phyloP scores from a whole-genome alignment of 1,139 yeast genomes.

The Taphrina wiesneri region DNA sequence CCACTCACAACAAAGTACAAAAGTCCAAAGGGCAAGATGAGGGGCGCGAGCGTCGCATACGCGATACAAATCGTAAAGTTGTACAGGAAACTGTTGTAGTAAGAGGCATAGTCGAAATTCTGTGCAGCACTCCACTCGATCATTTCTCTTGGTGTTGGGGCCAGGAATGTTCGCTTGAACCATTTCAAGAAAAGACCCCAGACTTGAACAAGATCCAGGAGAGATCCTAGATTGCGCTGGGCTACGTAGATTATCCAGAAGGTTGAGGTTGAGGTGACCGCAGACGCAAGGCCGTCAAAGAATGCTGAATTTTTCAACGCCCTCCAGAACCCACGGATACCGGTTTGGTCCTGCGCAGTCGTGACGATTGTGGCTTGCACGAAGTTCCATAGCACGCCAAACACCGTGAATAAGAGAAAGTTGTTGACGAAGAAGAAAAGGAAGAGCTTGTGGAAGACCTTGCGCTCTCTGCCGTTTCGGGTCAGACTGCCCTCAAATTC shows the following conservation, averaged over 20 bases:
- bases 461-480: conserved; percentile 47
- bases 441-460: conserved; percentile 48
- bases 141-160: conserved; percentile 48
- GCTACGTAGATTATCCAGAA: conserved; percentile 51
- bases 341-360: conserved; percentile 35
- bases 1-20: conserved; percentile 45
- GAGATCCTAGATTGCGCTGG: conserved; percentile 44
- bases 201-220: conserved; percentile 46
- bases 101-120: conserved; percentile 46
- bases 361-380: conserved; percentile 44
- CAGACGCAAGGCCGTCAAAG: conserved; percentile 24
- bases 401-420: conserved; percentile 42
- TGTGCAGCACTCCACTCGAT: conserved; percentile 48
- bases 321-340: conserved; percentile 40
- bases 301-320: conserved; percentile 33
- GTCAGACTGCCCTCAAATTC: conserved; percentile 49
- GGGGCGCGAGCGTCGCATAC: conserved; percentile 49
- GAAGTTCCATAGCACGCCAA: conserved; percentile 49
- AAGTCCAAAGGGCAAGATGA: conserved; percentile 46
- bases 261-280: conserved; percentile 48
- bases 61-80: conserved; percentile 48
- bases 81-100: conserved; percentile 47
- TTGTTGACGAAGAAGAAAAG: conserved; percentile 46
- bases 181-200: conserved; percentile 43
- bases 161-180: conserved; percentile 42